Conservation (phyloP, 345 rosid species). For the Limnanthes douglasii region DNA sequence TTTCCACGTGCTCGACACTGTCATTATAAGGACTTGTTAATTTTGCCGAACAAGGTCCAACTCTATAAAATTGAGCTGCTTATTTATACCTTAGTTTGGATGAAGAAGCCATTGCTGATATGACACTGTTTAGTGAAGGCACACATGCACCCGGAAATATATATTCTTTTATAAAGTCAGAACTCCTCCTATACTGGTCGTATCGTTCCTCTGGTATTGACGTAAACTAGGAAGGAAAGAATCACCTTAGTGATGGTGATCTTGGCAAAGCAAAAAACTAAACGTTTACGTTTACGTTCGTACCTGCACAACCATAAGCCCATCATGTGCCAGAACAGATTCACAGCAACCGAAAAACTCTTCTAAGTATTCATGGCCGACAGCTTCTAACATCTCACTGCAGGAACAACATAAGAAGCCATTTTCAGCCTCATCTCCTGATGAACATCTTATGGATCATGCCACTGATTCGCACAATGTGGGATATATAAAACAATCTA, state of each 20-base stretch:
- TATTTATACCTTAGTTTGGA: slow-evolving; percentile 39
- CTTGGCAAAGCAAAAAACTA: too few relatives aligned
- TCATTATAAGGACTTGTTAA: too few relatives aligned
- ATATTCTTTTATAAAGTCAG: slow-evolving; percentile 61
- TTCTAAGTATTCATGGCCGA: slow-evolving; percentile 64
- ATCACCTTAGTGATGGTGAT: neutral
- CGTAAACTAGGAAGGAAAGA: slow-evolving; percentile 25
- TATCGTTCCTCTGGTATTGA: slow-evolving; percentile 58
- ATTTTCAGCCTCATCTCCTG: too few relatives aligned
- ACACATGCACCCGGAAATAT: slow-evolving; percentile 63
- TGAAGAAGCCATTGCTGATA: slow-evolving; percentile 38
- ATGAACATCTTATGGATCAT: slow-evolving; percentile 1
- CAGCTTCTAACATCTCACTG: slow-evolving; percentile 69
- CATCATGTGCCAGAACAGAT: slow-evolving; percentile 43
- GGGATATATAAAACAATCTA: neutral
- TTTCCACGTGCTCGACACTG: slow-evolving; percentile 61
- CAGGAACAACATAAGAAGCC: neutral
- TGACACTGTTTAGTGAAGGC: slow-evolving; percentile 45
- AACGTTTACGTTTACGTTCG: neutral
- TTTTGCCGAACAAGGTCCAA: neutral
- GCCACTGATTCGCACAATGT: neutral
- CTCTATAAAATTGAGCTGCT: neutral
- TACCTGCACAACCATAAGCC: slow-evolving; percentile 55
- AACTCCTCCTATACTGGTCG: slow-evolving; percentile 42
- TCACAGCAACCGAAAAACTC: slow-evolving; percentile 43